Evolutionary conservation across 352 stramenopile genomes (phyloP), one percentile per base, ranked within the genome.

Genomic region (Pythium diclinum): DNA sequence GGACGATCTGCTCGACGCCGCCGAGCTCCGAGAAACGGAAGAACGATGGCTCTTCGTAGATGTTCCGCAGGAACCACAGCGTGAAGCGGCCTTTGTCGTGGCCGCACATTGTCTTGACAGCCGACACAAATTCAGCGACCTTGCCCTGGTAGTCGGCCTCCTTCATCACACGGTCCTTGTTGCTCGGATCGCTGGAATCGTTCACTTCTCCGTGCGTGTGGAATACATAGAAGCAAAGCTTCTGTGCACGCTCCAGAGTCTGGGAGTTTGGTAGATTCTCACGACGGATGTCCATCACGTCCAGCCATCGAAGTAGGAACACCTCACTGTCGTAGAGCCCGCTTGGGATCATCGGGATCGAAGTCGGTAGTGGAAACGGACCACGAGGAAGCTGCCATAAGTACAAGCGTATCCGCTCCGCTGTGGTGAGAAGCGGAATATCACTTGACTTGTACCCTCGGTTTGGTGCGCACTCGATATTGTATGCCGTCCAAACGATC

Each of bases 21-120:
- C 79, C 83, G 51, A 90, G 87, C 66, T 94, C 85, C 6, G 84
- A 93, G 52, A 94, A 90, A 0, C 81, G 74, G 53, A 95, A 95
- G 62, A 95, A 95, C 0, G 75, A 67, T 14, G 68, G 33, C 54
- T 93, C 81, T 59, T 91, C 80, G 68, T 95, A 95, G 53, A 95
- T 85, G 32, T 94, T 89, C 47, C 81, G 76, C 9, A 94, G 54
- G 38, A 95, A 92, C 87, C 87, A 95, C 17, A 78, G 63, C 3
- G 87, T 82, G 46, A 93, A 93, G 8, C 87, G 79, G 17, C 84
- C 84, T 71, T 94, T 95, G 67, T 95, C 87, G 56, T 95, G 82
- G 0, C 83, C 85, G 33, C 85, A 93, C 79, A 95, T 91, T 0
- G 80, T 94, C 67, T 95, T 95, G 21, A 95, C 83, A 23, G 83